These are phyloP conservation scores for Aspergillus avenaceus DNA, from an alignment of 495 filamentous ascomycete genomes.

Conservation along the genomic window DNA sequence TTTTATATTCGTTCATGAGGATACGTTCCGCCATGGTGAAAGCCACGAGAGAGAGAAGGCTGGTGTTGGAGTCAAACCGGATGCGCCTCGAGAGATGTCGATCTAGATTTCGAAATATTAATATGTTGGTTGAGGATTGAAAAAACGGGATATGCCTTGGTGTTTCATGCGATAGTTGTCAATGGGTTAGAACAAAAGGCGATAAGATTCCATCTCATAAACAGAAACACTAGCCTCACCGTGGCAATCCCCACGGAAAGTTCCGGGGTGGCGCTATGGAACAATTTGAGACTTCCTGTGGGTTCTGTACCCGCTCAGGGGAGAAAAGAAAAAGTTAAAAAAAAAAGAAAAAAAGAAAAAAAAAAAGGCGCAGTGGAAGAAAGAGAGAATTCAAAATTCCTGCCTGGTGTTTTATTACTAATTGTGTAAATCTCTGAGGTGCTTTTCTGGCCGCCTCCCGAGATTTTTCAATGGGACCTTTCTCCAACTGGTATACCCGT, in stretches of 20 bases:
- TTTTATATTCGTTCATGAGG: slow-evolving; percentile 85
- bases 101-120: neutral
- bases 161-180: too few species aligned
- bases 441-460: too few species aligned
- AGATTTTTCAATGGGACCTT: too few species aligned
- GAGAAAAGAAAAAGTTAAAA: neutral
- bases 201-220: slow-evolving; percentile 3
- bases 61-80: too few species aligned
- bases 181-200: slow-evolving; percentile 1
- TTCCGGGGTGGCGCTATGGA: slow-evolving; percentile 15
- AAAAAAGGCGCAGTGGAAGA: too few species aligned
- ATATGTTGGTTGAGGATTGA: neutral
- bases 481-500: too few species aligned
- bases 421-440: neutral
- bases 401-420: neutral
- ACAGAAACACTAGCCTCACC: neutral
- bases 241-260: slow-evolving; percentile 16
- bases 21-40: slow-evolving; percentile 66
- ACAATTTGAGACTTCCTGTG: neutral
- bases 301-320: slow-evolving; percentile 1
- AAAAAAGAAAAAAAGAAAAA: neutral
- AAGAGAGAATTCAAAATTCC: neutral
- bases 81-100: neutral
- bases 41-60: neutral
- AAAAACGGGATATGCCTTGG: too few species aligned